These are phyloP conservation scores for Senecio squalidus DNA, from an alignment of 140 eudicot species.

Conservation along the genomic window DNA sequence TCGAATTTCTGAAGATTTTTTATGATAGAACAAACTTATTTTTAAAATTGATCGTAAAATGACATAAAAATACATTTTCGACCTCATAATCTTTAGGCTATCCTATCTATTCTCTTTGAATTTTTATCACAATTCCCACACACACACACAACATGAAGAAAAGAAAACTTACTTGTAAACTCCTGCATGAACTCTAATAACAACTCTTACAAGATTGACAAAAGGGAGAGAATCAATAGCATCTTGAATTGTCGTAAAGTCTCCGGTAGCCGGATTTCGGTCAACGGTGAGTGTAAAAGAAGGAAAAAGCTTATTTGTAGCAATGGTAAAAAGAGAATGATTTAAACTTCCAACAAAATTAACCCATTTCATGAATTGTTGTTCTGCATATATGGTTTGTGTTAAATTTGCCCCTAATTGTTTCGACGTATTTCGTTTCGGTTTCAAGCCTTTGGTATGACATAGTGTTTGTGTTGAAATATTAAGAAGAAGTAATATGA, in stretches of 20 bases:
- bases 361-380: constrained; percentile 95
- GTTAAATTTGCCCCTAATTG: constrained; percentile 57
- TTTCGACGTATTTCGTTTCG: constrained; percentile 39
- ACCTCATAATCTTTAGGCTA: constrained; percentile 20
- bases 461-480: constrained; percentile 28
- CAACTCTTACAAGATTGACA: constrained; percentile 70
- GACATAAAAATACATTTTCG: background rate
- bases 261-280: constrained; percentile 70
- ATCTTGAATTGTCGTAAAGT: constrained; percentile 74
- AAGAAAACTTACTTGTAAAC: constrained; percentile 65
- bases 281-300: constrained; percentile 73
- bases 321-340: constrained; percentile 70
- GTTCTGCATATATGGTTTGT: constrained; percentile 59
- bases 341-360: constrained; percentile 77
- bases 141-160: constrained; percentile 1
- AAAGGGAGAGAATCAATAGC: constrained; percentile 91
- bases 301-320: constrained; percentile 75
- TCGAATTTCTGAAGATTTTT: background rate
- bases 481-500: constrained; percentile 40
- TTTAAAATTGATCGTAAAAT: constrained; percentile 1
- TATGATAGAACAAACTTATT: background rate
- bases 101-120: constrained; percentile 14
- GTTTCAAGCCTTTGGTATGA: constrained; percentile 58
- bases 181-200: constrained; percentile 86
- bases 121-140: constrained; percentile 14